Base-by-base conservation (phyloP, 2,329 filamentous ascomycete species). In the Hypoxylon sp. region DNA sequence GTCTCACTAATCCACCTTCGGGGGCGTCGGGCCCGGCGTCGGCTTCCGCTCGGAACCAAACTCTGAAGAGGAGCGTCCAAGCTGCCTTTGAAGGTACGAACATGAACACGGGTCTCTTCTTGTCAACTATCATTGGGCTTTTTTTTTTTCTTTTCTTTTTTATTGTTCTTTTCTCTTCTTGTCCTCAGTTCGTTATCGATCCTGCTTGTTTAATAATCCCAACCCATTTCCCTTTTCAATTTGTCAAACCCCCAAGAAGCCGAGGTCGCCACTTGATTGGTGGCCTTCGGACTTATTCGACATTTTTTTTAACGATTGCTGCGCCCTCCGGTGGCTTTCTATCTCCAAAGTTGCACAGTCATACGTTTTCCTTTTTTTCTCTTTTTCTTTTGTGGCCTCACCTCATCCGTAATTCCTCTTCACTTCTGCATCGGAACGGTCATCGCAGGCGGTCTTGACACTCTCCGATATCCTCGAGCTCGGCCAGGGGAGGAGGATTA, bases 1-100 rank as follows among this genome's bases (percentile, higher is more conserved):
- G 77, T 75, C 74, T 80, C 74, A 83, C 79, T 50, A 84, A 84
- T 71, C 81, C 81, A 57, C 73, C 81, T 40, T 80, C 82, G 64
- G 79, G 71, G 62, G 74, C 79, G 29, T 80, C 79, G 67, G 80
- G 78, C 46, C 78, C 81, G 49, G 76, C 76, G 35, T 82, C 81
- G 54, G 77, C 68, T 40, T 78, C 78, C 57, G 71, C 74, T 48
- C 75, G 77, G 59, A 75, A 72, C 58, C 79, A 81, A 66, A 76
- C 75, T 23, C 73, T 85, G 51, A 87, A 87, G 75, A 78, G 84
- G 69, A 84, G 79, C 65, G 82, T 84, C 52, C 83, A 86, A 72
- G 79, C 83, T 60, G 80, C 82, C 31, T 86, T 87, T 76, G 83
- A 87, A 75, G 84, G 84, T 85, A 78, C 68, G 78, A 72, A 62